phyloP scores from a whole-genome alignment of 176 grass and related monocot genomes.

The Zoysia japonica region DNA sequence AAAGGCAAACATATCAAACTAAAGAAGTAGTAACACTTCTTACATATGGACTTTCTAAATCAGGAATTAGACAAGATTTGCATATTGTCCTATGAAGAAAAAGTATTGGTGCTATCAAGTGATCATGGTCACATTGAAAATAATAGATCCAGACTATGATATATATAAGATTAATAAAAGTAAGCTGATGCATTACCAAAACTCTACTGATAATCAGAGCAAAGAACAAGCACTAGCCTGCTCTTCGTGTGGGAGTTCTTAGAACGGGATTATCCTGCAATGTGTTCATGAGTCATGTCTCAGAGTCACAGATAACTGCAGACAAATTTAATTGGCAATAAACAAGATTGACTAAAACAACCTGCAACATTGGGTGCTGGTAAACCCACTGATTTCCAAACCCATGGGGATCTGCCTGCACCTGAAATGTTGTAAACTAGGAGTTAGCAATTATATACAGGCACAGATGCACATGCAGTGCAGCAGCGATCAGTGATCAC shows the following conservation, averaged over 20 bases:
- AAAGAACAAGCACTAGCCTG: constrained; percentile 52
- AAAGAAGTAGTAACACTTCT: constrained; percentile 14
- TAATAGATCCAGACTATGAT: not conserved
- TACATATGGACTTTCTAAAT: not conserved
- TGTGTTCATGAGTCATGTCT: constrained; percentile 30
- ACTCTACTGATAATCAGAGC: constrained; percentile 30
- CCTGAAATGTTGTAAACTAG: constrained; percentile 39
- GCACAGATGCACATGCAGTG: constrained; percentile 19
- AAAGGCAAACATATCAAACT: constrained; percentile 21
- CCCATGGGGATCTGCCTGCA: constrained; percentile 68
- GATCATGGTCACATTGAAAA: constrained; percentile 9
- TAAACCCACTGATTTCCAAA: constrained; percentile 90
- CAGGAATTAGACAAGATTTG: constrained; percentile 1
- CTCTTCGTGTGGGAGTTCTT: constrained; percentile 55
- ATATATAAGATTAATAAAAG: constrained; percentile 3
- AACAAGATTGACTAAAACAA: constrained; percentile 30
- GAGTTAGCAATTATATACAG: constrained; percentile 12
- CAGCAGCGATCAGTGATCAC: constrained; percentile 25
- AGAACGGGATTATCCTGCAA: constrained; percentile 66
- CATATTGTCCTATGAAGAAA: constrained; percentile 9
- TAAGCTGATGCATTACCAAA: constrained; percentile 43
- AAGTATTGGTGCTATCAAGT: not conserved
- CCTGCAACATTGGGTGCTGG: constrained; percentile 77
- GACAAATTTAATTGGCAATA: not conserved
- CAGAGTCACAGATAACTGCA: not conserved